These are phyloP conservation scores for Verticillium tricorpus DNA, from an alignment of 2,329 filamentous ascomycete species.

Conservation along the genomic window DNA sequence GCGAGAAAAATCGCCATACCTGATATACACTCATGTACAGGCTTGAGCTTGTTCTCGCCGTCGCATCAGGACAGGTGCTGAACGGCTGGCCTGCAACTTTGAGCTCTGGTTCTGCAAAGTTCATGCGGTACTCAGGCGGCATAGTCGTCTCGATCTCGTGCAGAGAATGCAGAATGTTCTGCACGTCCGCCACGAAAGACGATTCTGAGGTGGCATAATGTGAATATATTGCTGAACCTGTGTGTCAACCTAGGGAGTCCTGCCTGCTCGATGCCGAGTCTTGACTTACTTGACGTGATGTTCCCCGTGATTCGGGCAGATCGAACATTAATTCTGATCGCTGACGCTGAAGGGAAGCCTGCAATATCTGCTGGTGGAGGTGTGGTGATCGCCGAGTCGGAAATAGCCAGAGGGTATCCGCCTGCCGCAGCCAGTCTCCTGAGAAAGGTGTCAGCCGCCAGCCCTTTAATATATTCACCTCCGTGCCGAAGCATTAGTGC, in stretches of 20 bases:
- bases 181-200: constrained; percentile 2
- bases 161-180: constrained; percentile 2
- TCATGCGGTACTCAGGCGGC: constrained; percentile 6
- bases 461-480: too few species aligned
- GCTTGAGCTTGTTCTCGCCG: constrained; percentile 4
- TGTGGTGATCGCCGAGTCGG: constrained; percentile 6
- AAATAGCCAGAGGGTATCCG: constrained; percentile 7
- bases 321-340: constrained; percentile 6
- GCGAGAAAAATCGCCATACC: neutral
- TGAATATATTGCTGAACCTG: constrained; percentile 3
- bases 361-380: constrained; percentile 6
- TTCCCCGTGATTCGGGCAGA: constrained; percentile 7
- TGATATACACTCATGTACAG: constrained; percentile 4
- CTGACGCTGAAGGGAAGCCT: constrained; percentile 2
- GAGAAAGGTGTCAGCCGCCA: neutral
- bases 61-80: neutral
- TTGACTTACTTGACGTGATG: constrained; percentile 2
- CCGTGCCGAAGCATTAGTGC: neutral
- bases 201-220: neutral
- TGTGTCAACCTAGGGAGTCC: neutral
- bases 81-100: constrained; percentile 4
- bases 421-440: constrained; percentile 11
- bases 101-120: neutral
- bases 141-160: constrained; percentile 7
- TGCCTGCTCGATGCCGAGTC: too few species aligned